Conservation (phyloP, 345 rosid genomes). For the Nephelium lappaceum region DNA sequence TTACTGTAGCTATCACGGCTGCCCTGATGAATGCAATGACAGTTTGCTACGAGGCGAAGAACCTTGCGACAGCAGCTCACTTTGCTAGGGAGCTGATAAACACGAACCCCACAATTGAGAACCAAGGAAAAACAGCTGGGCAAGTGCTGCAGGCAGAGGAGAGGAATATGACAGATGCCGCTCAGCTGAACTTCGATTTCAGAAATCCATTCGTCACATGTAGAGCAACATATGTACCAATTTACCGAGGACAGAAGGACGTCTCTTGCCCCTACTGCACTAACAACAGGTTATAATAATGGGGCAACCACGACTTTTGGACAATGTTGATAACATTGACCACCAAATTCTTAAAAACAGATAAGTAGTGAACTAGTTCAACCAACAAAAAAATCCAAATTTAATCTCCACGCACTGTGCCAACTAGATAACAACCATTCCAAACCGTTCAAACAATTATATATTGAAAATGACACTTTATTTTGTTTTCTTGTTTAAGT, state of each 20-base stretch:
- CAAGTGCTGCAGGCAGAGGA: conserved; percentile 85
- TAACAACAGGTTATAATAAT: too few relatives aligned
- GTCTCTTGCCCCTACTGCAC: conserved; percentile 86
- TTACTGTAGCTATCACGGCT: conserved; percentile 17
- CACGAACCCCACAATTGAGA: conserved; percentile 77
- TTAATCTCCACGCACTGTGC: too few relatives aligned
- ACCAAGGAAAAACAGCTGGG: conserved; percentile 76
- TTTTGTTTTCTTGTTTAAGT: too few relatives aligned
- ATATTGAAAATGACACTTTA: too few relatives aligned
- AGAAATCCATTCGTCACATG: conserved; percentile 94
- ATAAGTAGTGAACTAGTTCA: too few relatives aligned
- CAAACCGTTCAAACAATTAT: too few relatives aligned
- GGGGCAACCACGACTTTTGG: too few relatives aligned
- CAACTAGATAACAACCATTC: too few relatives aligned
- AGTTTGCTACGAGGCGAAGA: conserved; percentile 79
- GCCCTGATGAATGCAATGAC: conserved; percentile 79
- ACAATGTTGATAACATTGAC: too few relatives aligned
- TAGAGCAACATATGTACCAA: conserved; percentile 87
- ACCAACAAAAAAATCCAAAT: too few relatives aligned
- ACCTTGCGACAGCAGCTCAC: conserved; percentile 74
- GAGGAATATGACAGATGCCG: conserved; percentile 67
- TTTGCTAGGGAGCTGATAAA: conserved; percentile 81
- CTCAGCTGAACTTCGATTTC: conserved; percentile 80
- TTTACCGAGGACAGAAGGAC: conserved; percentile 88
- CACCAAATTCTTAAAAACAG: too few relatives aligned